These are phyloP conservation scores for Neurospora africana DNA, from an alignment of 495 filamentous ascomycete genomes.

Conservation along the genomic window DNA sequence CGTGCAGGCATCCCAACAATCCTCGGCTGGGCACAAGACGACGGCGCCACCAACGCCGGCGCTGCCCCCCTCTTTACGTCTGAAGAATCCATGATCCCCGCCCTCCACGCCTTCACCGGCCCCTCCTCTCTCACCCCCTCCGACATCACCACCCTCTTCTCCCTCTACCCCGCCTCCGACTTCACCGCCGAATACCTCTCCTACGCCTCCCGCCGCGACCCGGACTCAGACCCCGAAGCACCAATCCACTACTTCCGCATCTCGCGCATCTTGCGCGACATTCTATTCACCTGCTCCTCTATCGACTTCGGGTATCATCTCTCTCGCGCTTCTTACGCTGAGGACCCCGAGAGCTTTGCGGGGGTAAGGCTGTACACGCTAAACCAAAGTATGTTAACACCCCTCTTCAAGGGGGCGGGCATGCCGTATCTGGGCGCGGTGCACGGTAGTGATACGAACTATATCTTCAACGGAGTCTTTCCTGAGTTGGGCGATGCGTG, in stretches of 20 bases:
- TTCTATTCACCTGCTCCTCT: slow-evolving; percentile 23
- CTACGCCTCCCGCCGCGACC: slow-evolving; percentile 11
- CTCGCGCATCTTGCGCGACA: slow-evolving; percentile 19
- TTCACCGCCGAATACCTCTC: slow-evolving; percentile 11
- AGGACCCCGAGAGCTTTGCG: not conserved
- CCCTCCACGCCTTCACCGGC: slow-evolving; percentile 4
- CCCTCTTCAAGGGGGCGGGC: slow-evolving; percentile 9
- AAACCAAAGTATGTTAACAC: slow-evolving; percentile 22
- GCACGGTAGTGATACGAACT: slow-evolving; percentile 23
- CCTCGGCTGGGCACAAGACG: slow-evolving; percentile 22
- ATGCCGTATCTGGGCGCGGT: slow-evolving; percentile 19
- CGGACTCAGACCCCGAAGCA: slow-evolving; percentile 8
- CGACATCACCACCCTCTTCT: slow-evolving; percentile 13
- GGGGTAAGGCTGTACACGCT: slow-evolving; percentile 15
- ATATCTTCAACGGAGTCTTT: slow-evolving; percentile 20
- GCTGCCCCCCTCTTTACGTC: slow-evolving; percentile 5
- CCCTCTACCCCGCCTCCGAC: slow-evolving; percentile 12
- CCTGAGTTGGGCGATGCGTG: slow-evolving; percentile 8
- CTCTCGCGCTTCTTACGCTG: not conserved
- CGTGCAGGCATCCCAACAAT: slow-evolving; percentile 18
- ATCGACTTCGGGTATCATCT: slow-evolving; percentile 20
- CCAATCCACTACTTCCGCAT: slow-evolving; percentile 21
- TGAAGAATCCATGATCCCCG: slow-evolving; percentile 12
- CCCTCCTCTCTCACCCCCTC: slow-evolving; percentile 4
- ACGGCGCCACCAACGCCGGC: slow-evolving; percentile 16